Percentiles rank a stretch among this genome's conserved stretches.
Evolutionary conservation across 371 early-diverging fungal species (phyloP).

Genomic region (Fennellomyces sp.): DNA sequence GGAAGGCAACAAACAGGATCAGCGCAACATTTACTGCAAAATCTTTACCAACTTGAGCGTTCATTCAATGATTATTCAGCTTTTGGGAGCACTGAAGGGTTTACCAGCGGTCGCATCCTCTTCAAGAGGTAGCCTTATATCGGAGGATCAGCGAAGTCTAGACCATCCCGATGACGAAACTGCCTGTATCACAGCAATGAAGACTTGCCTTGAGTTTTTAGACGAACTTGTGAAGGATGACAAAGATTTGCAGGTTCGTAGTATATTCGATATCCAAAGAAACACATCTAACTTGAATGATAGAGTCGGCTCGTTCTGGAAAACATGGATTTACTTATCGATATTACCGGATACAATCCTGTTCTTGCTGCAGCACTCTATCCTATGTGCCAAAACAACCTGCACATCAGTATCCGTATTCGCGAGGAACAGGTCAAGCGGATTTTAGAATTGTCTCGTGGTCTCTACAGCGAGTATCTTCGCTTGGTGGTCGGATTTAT

Average conservation of each 20-base stretch:
- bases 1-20: slow-evolving; percentile 6
- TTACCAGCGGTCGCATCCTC: slow-evolving; percentile 1
- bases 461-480: slow-evolving; percentile 40
- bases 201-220: slow-evolving; percentile 24
- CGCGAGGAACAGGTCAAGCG: slow-evolving; percentile 43
- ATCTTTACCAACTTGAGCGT: slow-evolving; percentile 32
- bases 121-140: not conserved
- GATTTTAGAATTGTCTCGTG: slow-evolving; percentile 43
- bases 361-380: slow-evolving; percentile 19
- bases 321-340: slow-evolving; percentile 53
- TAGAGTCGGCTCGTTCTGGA: slow-evolving; percentile 32
- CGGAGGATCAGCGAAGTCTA: not conserved
- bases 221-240: slow-evolving; percentile 24
- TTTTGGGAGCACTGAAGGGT: slow-evolving; percentile 14
- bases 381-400: slow-evolving; percentile 35
- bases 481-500: slow-evolving; percentile 37
- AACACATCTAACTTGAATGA: not conserved
- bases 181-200: slow-evolving; percentile 9
- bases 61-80: slow-evolving; percentile 14
- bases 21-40: slow-evolving; percentile 24
- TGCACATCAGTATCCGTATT: slow-evolving; percentile 38
- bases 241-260: slow-evolving; percentile 23
- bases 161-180: slow-evolving; percentile 5
- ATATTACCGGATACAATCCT: slow-evolving; percentile 23
- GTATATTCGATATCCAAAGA: not conserved